phyloP scores from a whole-genome alignment of 257 asterid species.

The Solanum boliviense region DNA sequence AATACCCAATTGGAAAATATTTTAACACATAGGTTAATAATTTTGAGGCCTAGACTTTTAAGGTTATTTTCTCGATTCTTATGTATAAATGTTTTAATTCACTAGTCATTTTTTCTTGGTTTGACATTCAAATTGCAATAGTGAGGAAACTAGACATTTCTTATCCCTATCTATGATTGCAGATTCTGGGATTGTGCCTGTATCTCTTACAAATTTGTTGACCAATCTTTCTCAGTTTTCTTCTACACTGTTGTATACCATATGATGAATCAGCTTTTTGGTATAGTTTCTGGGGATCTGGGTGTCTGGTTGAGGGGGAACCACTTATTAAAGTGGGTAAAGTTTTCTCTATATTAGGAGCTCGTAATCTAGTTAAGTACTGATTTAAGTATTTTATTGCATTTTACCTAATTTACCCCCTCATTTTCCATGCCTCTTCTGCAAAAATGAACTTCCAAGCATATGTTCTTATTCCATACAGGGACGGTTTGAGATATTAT shows the following conservation, averaged over 20 bases:
- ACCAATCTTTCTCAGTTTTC: background rate
- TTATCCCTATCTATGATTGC: background rate
- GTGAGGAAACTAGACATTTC: background rate
- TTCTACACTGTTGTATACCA: background rate
- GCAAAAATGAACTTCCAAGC: background rate
- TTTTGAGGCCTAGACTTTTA: background rate
- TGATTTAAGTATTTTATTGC: background rate
- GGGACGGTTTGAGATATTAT: conserved; percentile 76
- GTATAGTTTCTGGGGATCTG: background rate
- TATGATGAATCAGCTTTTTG: background rate
- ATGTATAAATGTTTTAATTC: background rate
- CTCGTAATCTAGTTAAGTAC: background rate
- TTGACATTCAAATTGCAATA: background rate
- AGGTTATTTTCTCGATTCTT: background rate
- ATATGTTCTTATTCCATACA: conserved; percentile 14
- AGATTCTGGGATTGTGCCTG: background rate
- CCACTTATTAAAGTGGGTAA: background rate
- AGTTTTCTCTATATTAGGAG: background rate
- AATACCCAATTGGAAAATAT: background rate
- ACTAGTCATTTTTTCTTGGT: background rate
- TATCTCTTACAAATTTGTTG: background rate
- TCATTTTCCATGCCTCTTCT: background rate
- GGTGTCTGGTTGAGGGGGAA: background rate
- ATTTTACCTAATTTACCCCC: background rate
- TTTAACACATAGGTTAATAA: background rate